Conservation (phyloP, 116 monocot genomes). For the Posidonia oceanica region DNA sequence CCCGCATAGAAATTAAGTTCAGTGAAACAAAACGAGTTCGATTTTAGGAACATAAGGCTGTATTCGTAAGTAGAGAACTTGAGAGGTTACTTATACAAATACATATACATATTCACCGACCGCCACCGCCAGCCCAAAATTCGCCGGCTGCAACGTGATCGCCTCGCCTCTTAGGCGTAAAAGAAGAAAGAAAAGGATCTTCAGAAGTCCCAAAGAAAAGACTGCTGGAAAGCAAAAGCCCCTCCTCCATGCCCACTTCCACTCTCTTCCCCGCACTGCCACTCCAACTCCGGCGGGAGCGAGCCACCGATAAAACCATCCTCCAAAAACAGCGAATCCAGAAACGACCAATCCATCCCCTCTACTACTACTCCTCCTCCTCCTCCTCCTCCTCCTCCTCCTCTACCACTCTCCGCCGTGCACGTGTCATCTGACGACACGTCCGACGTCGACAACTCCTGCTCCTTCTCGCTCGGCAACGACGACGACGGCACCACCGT, state of each 20-base stretch:
- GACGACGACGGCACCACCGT: not conserved
- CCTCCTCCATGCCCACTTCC: not conserved
- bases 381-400: no score
- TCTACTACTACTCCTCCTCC: no score
- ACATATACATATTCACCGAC: no score
- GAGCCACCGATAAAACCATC: not conserved
- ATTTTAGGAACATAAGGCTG: no score
- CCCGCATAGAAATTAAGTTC: no score
- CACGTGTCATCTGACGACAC: not conserved
- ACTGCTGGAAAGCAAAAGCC: not conserved
- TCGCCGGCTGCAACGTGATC: no score
- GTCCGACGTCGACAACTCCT: not conserved
- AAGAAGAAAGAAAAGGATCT: no score
- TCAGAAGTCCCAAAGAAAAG: slow-evolving; percentile 9
- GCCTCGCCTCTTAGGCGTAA: no score
- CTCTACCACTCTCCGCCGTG: not conserved
- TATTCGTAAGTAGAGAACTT: no score
- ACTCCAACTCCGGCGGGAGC: not conserved
- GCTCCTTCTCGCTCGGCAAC: not conserved
- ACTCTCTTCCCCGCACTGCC: not conserved
- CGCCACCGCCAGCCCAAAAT: no score
- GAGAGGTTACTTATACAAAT: no score
- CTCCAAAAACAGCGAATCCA: not conserved
- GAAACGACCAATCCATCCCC: slow-evolving; percentile 1
- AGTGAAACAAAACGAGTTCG: no score